Conservation (phyloP, 805 yeast genomes). For the Wickerhamomyces bisporus region DNA sequence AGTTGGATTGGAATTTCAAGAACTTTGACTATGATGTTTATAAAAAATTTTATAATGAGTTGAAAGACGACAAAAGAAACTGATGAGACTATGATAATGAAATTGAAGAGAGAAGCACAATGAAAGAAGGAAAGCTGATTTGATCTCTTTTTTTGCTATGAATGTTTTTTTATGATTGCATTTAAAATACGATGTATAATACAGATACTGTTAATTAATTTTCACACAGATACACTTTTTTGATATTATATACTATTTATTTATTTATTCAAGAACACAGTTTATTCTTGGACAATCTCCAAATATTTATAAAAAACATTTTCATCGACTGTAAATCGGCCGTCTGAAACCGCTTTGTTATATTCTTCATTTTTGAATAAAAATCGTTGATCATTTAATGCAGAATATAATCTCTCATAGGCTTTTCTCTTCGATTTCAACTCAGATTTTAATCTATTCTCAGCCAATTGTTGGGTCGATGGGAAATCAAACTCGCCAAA, state of each 20-base stretch:
- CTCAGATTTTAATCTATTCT: slow-evolving; percentile 32
- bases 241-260: not conserved
- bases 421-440: slow-evolving; percentile 34
- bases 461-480: slow-evolving; percentile 42
- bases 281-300: not conserved
- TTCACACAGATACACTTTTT: not conserved
- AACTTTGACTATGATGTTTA: slow-evolving; percentile 49
- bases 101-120: not conserved
- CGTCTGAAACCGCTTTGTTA: slow-evolving; percentile 32
- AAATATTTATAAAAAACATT: slow-evolving; percentile 2
- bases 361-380: slow-evolving; percentile 39
- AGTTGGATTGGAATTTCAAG: slow-evolving; percentile 57
- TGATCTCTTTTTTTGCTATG: not conserved
- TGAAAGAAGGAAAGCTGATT: not conserved
- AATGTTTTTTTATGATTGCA: not conserved
- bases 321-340: slow-evolving; percentile 28
- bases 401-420: slow-evolving; percentile 37
- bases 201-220: no score
- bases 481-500: slow-evolving; percentile 58
- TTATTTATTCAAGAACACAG: not conserved
- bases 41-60: slow-evolving; percentile 28
- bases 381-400: slow-evolving; percentile 37
- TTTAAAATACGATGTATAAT: not conserved
- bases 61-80: slow-evolving; percentile 16
- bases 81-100: not conserved